Evolutionary conservation across 2,329 filamentous ascomycete species (phyloP), one percentile per base, ranked within the genome.

Genomic region (Seiridium cupressi): DNA sequence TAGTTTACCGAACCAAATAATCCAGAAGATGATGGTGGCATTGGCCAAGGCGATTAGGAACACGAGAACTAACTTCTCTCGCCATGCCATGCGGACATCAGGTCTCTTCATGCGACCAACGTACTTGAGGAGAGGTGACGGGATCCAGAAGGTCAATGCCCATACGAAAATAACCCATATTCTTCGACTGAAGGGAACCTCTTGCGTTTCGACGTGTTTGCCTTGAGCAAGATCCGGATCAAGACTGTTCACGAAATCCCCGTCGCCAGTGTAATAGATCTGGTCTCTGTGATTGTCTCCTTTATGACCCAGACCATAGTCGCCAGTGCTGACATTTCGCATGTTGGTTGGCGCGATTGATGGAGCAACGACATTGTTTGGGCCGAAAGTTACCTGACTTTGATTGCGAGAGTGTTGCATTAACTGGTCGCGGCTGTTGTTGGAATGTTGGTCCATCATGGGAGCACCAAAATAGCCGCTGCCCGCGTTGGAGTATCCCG

Each of bases 51-150:
- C 72, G 66, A 99, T 98, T 57, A 97, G 69, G 61, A 91, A 80
- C 51, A 93, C 87, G 9, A 99, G 80, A 0, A 95, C 89, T 9
- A 99, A 56, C 76, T 99, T 99, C 71, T 99, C 95, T 75, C 95
- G 86, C 95, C 95, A 99, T 0, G 95, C 95, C 86, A 97, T 91
- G 34, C 95, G 91, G 7, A 99, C 92, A 76, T 99, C 95, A 1
- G 93, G 95, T 59, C 95, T 89, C 77, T 96, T 96, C 95, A 99
- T 99, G 31, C 94, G 91, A 38, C 95, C 95, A 60, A 98, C 70
- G 61, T 83, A 89, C n/a, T 85, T 84, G 13, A 99, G 86, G 2
- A 91, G 65, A 53, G 92, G 90, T 0, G 94, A 98, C 0, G 95
- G 95, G 65, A 97, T 95, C 90, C 91, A 98, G 73, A 92, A 98